Evolutionary conservation across 805 yeast species (phyloP), one percentile per base, ranked within the genome.

Genomic region (Saturnispora saitoi): DNA sequence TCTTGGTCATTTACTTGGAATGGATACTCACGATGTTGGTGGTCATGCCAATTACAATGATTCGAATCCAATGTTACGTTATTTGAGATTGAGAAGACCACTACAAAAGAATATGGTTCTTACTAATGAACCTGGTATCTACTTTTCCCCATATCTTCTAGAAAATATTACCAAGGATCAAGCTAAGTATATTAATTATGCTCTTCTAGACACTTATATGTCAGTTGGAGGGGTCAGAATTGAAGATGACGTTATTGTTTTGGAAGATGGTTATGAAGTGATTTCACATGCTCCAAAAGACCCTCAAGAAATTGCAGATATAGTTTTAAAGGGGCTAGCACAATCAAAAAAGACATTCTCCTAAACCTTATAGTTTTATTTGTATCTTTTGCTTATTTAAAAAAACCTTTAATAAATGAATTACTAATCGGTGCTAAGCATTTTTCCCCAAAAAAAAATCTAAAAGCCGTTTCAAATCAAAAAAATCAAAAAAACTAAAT

Each of bases 1-100:
- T 0, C 70, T 93, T 49, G 99, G 99, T 12, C 99, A 91, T 62
- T 71, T 88, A 60, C 68, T 91, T 37, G 99, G 99, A 22, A 74
- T 91, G 83, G 96, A 91, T 62, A 89, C 96, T 3, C 99, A 93
- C 65, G 99, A 91, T 66, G 95, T 88, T 42, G 98, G 87, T 38
- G 98, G 99, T 1, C 61, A 73, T 53, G 80, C 98, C 14, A 81
- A 91, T 64, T 90, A 90, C 63, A 77, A 81, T 3, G 99, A 91
- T 63, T 76, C 85, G 8, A 81, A 93, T 63, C 85, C 86, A 26
- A 72, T 83, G 66, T 75, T 88, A 58, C 70, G 76, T 50, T 88
- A 86, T 62, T 75, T 91, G 60, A 81, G 99, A 62, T 67, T 93
- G 48, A 77, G 98, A 58, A 79, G 98, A 58, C 63, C 68, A 0